Conservation (phyloP, 169 alveolate species). For the Plasmodium relictum region DNA sequence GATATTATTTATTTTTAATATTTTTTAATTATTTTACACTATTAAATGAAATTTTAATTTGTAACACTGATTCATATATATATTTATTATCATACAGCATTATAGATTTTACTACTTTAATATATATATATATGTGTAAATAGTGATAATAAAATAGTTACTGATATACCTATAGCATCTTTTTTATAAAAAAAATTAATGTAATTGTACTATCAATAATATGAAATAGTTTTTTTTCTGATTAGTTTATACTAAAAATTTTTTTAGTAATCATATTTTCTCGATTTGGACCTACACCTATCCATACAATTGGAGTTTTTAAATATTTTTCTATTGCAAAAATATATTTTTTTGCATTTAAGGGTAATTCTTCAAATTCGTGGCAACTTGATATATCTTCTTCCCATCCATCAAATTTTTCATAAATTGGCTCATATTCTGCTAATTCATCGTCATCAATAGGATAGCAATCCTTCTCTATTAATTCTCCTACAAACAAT, state of each 20-base stretch:
- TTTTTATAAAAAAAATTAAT: background rate
- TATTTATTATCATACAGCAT: too few species aligned
- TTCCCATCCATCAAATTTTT: constrained; percentile 92
- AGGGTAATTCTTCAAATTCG: constrained; percentile 90
- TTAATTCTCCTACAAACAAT: constrained; percentile 73
- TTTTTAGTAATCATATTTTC: constrained; percentile 82
- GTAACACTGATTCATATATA: too few species aligned
- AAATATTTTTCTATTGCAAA: constrained; percentile 87
- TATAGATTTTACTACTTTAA: background rate
- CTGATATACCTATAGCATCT: too few species aligned
- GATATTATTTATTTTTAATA: too few species aligned
- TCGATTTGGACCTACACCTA: constrained; percentile 93
- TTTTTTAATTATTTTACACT: too few species aligned
- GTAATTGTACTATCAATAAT: background rate
- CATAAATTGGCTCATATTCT: constrained; percentile 90
- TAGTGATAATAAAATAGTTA: too few species aligned
- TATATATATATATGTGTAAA: background rate
- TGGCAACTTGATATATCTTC: constrained; percentile 87
- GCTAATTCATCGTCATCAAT: constrained; percentile 87
- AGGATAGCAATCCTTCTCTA: constrained; percentile 89
- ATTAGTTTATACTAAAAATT: background rate
- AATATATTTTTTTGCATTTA: constrained; percentile 89
- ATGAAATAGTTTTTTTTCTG: background rate
- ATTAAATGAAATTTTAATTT: too few species aligned
- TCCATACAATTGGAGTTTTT: constrained; percentile 92